phyloP scores from a whole-genome alignment of 495 filamentous ascomycete genomes.

The Aspergillus nanangensis region DNA sequence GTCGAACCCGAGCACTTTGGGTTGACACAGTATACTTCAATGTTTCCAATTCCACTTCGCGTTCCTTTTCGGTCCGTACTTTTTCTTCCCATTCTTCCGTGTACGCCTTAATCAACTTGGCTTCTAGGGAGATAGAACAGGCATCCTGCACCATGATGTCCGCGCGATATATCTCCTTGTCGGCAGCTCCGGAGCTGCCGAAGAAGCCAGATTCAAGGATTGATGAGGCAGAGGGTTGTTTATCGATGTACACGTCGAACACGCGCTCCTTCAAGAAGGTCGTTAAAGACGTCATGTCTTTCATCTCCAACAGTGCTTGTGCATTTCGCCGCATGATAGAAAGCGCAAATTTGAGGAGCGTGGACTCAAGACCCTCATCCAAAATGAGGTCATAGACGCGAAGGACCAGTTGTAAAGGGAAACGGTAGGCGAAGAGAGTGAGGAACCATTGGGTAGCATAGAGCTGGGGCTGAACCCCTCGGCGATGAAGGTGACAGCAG shows the following conservation, averaged over 20 bases:
- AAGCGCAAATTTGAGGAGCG: conserved; percentile 89
- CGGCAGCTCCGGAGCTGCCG: conserved; percentile 79
- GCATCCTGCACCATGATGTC: conserved; percentile 92
- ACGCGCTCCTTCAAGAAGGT: conserved; percentile 87
- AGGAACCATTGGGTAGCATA: conserved; percentile 99
- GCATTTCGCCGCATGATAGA: conserved; percentile 94
- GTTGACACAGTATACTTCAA: conserved; percentile 60
- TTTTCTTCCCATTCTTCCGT: conserved; percentile 89
- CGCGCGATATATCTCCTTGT: conserved; percentile 94
- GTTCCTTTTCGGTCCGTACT: conserved; percentile 68
- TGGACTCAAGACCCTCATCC: conserved; percentile 85
- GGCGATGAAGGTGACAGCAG: conserved; percentile 89
- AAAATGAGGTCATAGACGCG: conserved; percentile 96
- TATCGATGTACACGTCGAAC: conserved; percentile 96
- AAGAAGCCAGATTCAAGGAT: conserved; percentile 97
- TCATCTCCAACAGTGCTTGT: conserved; percentile 71
- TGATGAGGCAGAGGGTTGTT: conserved; percentile 77
- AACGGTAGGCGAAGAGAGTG: conserved; percentile 97
- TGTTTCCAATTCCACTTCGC: conserved; percentile 76
- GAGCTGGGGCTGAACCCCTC: conserved; percentile 81
- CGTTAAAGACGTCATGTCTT: conserved; percentile 83
- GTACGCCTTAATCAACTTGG: conserved; percentile 74
- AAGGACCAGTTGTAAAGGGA: conserved; percentile 91
- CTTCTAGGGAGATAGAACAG: conserved; percentile 80
- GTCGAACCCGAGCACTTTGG: conserved; percentile 67